Percentiles rank a stretch among this genome's conserved stretches.
phyloP scores from a whole-genome alignment of 2,329 filamentous ascomycete genomes.

The Thielaviopsis punctulata region DNA sequence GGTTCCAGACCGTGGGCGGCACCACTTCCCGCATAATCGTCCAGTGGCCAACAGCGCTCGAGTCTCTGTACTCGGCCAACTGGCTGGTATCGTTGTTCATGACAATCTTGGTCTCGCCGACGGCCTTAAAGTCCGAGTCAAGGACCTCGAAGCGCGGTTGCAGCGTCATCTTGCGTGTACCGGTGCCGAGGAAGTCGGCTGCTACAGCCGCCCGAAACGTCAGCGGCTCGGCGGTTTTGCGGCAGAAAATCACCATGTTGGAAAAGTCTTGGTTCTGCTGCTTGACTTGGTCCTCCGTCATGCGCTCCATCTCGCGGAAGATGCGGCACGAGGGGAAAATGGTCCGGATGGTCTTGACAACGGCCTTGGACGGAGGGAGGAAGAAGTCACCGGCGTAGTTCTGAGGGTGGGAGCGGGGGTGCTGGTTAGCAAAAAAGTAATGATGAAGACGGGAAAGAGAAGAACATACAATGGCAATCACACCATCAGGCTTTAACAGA shows the following conservation, averaged over 20 bases:
- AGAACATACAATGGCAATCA: slow-evolving; percentile 67
- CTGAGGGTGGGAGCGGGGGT: slow-evolving; percentile 23
- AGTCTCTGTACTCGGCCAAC: slow-evolving; percentile 54
- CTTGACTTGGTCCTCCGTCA: slow-evolving; percentile 29
- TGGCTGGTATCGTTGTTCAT: slow-evolving; percentile 44
- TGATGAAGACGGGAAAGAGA: neutral
- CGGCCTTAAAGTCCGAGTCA: slow-evolving; percentile 28
- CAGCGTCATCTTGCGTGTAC: slow-evolving; percentile 52
- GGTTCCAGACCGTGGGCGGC: slow-evolving; percentile 66
- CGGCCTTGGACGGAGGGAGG: slow-evolving; percentile 56
- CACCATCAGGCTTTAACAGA: slow-evolving; percentile 61
- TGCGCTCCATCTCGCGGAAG: slow-evolving; percentile 58
- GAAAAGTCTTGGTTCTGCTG: slow-evolving; percentile 53
- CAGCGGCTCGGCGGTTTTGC: slow-evolving; percentile 37
- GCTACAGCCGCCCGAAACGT: slow-evolving; percentile 48
- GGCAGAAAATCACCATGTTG: slow-evolving; percentile 94
- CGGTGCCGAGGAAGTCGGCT: slow-evolving; percentile 55
- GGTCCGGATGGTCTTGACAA: slow-evolving; percentile 64
- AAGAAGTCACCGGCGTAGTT: slow-evolving; percentile 88
- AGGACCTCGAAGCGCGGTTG: slow-evolving; percentile 55
- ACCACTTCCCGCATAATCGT: slow-evolving; percentile 74
- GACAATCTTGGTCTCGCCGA: slow-evolving; percentile 35
- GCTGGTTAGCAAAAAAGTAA: slow-evolving; percentile 10
- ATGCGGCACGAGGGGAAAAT: slow-evolving; percentile 84
- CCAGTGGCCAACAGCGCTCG: slow-evolving; percentile 77